A percentile compares a stretch with the other conserved stretches of the same genome.
These are phyloP conservation scores for Phytopythium montanum DNA, from an alignment of 352 stramenopile species.

Conservation along the genomic window DNA sequence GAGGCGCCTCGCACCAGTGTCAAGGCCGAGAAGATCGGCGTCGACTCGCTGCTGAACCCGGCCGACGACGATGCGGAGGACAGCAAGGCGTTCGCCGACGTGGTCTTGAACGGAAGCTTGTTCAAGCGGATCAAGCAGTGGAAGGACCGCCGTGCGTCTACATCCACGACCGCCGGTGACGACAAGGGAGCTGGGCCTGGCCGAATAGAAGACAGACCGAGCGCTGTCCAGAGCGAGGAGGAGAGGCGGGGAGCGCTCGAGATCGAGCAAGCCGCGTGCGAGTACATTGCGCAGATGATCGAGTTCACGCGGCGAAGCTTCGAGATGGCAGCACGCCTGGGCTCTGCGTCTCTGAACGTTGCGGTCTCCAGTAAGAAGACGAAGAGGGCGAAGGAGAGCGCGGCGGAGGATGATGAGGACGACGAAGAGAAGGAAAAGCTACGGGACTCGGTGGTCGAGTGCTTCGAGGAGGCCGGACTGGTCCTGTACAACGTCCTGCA, in stretches of 20 bases:
- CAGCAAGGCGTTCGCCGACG: slow-evolving; percentile 30
- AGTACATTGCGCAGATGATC: slow-evolving; percentile 49
- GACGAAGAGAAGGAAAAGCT: slow-evolving; percentile 25
- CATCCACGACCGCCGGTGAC: slow-evolving; percentile 6
- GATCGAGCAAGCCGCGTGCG: slow-evolving; percentile 30
- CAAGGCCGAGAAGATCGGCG: slow-evolving; percentile 1
- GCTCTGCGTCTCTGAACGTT: slow-evolving; percentile 11
- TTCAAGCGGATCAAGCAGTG: slow-evolving; percentile 60
- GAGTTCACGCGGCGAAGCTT: slow-evolving; percentile 68
- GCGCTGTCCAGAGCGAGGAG: neutral
- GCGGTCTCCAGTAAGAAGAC: slow-evolving; percentile 1
- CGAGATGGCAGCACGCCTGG: slow-evolving; percentile 52
- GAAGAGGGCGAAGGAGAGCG: slow-evolving; percentile 12
- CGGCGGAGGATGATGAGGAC: slow-evolving; percentile 8
- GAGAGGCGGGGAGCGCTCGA: slow-evolving; percentile 22
- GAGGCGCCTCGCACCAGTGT: neutral
- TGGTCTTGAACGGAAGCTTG: slow-evolving; percentile 35
- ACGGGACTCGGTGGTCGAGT: slow-evolving; percentile 40
- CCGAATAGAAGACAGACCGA: neutral
- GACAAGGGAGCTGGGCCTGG: slow-evolving; percentile 3
- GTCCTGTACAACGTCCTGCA: slow-evolving; percentile 73
- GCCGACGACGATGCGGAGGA: neutral
- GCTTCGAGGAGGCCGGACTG: slow-evolving; percentile 68
- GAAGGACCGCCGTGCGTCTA: slow-evolving; percentile 22
- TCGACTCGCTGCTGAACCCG: slow-evolving; percentile 2